A percentile compares a stretch with the other conserved stretches of the same genome.
Evolutionary conservation across 2,329 filamentous ascomycete species (phyloP).

Genomic region (Colletotrichum liriopes): DNA sequence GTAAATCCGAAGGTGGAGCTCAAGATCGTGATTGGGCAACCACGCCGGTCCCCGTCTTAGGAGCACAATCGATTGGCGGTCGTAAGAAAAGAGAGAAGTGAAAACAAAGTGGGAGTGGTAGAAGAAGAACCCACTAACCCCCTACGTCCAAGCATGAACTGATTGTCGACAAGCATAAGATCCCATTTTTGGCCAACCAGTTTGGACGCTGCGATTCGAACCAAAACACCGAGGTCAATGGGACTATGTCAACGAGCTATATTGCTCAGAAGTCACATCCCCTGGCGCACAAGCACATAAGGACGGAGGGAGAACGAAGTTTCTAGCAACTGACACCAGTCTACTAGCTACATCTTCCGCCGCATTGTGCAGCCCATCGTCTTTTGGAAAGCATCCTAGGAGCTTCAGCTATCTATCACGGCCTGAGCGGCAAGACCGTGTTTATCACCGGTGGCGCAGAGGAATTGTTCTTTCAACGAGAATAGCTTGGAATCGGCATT

Average conservation of each 20-base stretch:
- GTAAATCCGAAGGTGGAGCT: background rate
- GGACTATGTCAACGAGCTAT: too few species aligned
- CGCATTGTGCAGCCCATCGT: background rate
- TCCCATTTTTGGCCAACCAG: background rate
- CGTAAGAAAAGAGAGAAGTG: too few species aligned
- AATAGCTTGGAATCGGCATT: too few species aligned
- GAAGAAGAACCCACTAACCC: background rate
- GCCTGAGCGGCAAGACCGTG: conserved; percentile 57
- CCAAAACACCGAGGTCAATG: background rate
- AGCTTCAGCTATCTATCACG: conserved; percentile 57
- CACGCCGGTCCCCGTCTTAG: background rate
- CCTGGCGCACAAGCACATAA: background rate
- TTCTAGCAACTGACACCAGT: background rate
- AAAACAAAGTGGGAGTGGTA: too few species aligned
- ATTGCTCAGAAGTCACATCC: background rate
- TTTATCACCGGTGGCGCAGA: conserved; percentile 63
- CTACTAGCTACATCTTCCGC: background rate
- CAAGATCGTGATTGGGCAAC: background rate
- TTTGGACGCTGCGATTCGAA: too few species aligned
- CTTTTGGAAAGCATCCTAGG: background rate
- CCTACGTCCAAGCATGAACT: too few species aligned
- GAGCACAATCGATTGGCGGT: too few species aligned
- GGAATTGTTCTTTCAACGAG: conserved; percentile 50
- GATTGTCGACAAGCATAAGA: too few species aligned
- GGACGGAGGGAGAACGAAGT: background rate